These are phyloP conservation scores for Aureobasidium musti DNA, from an alignment of 2,329 filamentous ascomycete genomes.

Conservation along the genomic window DNA sequence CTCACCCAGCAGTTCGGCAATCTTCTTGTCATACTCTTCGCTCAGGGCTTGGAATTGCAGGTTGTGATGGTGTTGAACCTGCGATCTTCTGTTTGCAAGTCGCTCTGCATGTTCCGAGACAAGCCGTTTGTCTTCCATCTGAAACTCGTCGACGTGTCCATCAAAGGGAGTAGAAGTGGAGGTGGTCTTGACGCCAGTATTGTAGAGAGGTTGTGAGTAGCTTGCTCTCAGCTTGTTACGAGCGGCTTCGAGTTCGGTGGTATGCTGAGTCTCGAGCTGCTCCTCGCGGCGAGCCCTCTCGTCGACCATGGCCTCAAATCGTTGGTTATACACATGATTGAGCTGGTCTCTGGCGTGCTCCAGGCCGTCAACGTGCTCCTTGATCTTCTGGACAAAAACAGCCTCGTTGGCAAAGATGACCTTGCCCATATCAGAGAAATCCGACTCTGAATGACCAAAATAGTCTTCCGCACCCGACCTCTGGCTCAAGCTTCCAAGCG, in stretches of 20 bases:
- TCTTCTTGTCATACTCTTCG: conserved; percentile 41
- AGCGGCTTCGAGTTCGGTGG: conserved; percentile 40
- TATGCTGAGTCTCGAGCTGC: conserved; percentile 38
- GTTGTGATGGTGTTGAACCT: conserved; percentile 43
- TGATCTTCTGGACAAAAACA: conserved; percentile 42
- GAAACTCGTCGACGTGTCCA: conserved; percentile 11
- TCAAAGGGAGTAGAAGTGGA: not conserved
- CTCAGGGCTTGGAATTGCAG: conserved; percentile 40
- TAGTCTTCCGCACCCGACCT: conserved; percentile 9
- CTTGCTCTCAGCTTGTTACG: conserved; percentile 39
- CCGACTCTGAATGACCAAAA: conserved; percentile 34
- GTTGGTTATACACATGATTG: conserved; percentile 40
- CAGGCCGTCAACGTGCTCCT: conserved; percentile 43
- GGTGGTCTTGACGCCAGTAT: not conserved
- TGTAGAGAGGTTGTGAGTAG: conserved; percentile 31
- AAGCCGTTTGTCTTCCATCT: conserved; percentile 38
- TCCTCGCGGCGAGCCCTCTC: conserved; percentile 40
- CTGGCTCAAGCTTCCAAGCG: not conserved
- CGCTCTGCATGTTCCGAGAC: conserved; percentile 40
- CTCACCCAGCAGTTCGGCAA: conserved; percentile 38
- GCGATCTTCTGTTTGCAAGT: conserved; percentile 41
- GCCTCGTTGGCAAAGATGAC: conserved; percentile 42
- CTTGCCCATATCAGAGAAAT: conserved; percentile 41
- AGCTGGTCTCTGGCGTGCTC: conserved; percentile 42
- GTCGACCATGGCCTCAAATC: conserved; percentile 38